These are phyloP conservation scores for Excoecaria agallocha DNA, from an alignment of 345 rosid genomes.

Conservation along the genomic window DNA sequence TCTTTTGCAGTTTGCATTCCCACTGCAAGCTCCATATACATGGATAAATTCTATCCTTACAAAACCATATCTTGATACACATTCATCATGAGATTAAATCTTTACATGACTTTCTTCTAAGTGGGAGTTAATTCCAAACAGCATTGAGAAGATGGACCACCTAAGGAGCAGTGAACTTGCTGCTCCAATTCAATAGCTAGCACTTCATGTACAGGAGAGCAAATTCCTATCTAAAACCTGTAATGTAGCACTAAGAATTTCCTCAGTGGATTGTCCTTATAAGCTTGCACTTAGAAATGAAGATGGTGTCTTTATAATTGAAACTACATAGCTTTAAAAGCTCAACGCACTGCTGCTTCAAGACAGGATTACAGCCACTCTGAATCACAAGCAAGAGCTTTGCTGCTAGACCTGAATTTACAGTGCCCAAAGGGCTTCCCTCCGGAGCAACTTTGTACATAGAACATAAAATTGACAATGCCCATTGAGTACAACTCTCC, in stretches of 20 bases:
- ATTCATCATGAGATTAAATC: constrained; percentile 4
- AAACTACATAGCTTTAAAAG: constrained; percentile 31
- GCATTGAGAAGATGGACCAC: background rate
- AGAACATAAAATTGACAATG: constrained; percentile 25
- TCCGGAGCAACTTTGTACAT: constrained; percentile 32
- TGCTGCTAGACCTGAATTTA: constrained; percentile 32
- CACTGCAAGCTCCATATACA: constrained; percentile 9
- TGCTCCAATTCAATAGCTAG: too few species aligned
- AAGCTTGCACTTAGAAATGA: constrained; percentile 32
- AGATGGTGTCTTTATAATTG: constrained; percentile 24
- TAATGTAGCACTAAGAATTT: too few species aligned
- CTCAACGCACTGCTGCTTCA: constrained; percentile 30
- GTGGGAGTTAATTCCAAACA: constrained; percentile 27
- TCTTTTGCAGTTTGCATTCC: constrained; percentile 27
- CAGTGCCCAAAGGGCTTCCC: constrained; percentile 24
- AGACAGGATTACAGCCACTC: constrained; percentile 23
- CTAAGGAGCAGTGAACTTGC: background rate
- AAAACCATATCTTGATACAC: constrained; percentile 23
- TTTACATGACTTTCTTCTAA: constrained; percentile 23
- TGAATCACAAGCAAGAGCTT: constrained; percentile 33
- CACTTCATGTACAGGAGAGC: background rate
- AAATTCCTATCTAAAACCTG: background rate
- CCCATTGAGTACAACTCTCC: constrained; percentile 26
- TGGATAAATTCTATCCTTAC: constrained; percentile 5
- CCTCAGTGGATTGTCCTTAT: constrained; percentile 29